Conservation (phyloP, 345 rosid species). For the Citrus sp. region DNA sequence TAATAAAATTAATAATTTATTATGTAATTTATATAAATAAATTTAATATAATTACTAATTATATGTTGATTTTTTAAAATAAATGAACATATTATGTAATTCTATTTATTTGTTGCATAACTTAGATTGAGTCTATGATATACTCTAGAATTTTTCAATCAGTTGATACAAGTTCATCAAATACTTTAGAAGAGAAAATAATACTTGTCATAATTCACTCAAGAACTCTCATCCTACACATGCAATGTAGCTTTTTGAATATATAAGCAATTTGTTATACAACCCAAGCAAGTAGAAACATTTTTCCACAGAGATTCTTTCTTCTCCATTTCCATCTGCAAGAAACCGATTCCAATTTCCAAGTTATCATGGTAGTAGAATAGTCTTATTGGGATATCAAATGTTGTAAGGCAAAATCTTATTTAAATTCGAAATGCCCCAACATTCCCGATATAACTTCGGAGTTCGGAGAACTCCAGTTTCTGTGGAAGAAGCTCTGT, state of each 20-base stretch:
- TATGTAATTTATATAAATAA: too few relatives aligned
- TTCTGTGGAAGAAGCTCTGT: background rate
- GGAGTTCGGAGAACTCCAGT: background rate
- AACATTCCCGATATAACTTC: background rate
- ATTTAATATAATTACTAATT: too few relatives aligned
- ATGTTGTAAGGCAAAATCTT: background rate
- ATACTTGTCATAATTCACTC: background rate
- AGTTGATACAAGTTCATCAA: background rate
- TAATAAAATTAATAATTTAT: too few relatives aligned
- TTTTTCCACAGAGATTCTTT: background rate
- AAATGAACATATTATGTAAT: too few relatives aligned
- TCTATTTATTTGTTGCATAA: too few relatives aligned
- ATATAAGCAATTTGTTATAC: background rate
- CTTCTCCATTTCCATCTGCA: background rate
- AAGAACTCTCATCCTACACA: background rate
- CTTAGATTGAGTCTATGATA: accelerated
- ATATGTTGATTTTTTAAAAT: too few relatives aligned
- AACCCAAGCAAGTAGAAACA: background rate
- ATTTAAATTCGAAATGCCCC: background rate
- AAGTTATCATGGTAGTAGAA: background rate
- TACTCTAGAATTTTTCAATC: too few relatives aligned
- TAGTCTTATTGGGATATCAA: background rate
- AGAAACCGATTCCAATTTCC: background rate
- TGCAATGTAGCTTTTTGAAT: background rate
- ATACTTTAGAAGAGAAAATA: background rate